phyloP scores from a whole-genome alignment of 371 early-diverging fungal species.

The Cokeromyces recurvatus region DNA sequence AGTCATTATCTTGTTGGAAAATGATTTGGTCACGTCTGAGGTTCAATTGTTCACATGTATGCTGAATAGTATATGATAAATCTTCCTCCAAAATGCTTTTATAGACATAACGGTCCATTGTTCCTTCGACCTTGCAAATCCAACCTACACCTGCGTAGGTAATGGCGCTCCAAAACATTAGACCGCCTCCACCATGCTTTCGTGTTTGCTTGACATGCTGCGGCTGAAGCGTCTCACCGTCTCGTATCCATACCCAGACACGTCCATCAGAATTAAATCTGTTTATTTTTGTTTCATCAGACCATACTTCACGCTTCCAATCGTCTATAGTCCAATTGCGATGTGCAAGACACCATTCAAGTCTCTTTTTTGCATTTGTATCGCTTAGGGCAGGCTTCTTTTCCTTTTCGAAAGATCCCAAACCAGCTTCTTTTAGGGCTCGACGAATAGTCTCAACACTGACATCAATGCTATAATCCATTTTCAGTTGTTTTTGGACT shows the following conservation, averaged over 20 bases:
- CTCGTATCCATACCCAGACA: constrained; percentile 1
- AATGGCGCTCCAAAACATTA: constrained; percentile 19
- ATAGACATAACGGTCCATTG: constrained; percentile 21
- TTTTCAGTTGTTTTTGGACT: neutral
- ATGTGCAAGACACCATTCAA: constrained; percentile 10
- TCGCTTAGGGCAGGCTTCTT: constrained; percentile 9
- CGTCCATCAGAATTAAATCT: constrained; percentile 8
- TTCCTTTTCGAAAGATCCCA: constrained; percentile 1
- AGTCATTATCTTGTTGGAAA: constrained; percentile 29
- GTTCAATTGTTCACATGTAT: constrained; percentile 1
- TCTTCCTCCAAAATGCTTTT: constrained; percentile 13
- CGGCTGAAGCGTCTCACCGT: neutral
- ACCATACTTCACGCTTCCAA: constrained; percentile 18
- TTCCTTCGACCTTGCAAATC: constrained; percentile 11
- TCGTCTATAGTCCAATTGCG: constrained; percentile 23
- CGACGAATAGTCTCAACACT: neutral
- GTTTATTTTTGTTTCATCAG: constrained; percentile 27
- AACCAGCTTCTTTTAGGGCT: neutral
- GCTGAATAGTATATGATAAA: neutral
- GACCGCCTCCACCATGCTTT: constrained; percentile 13
- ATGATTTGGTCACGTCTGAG: constrained; percentile 11
- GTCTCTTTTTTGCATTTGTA: constrained; percentile 2
- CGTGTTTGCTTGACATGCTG: constrained; percentile 1
- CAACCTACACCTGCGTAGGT: constrained; percentile 6
- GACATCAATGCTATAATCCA: neutral